A percentile compares a stretch with the other conserved stretches of the same genome.
These are phyloP conservation scores for Cladobotryum protrusum DNA, from an alignment of 2,329 filamentous ascomycete genomes.

Conservation along the genomic window DNA sequence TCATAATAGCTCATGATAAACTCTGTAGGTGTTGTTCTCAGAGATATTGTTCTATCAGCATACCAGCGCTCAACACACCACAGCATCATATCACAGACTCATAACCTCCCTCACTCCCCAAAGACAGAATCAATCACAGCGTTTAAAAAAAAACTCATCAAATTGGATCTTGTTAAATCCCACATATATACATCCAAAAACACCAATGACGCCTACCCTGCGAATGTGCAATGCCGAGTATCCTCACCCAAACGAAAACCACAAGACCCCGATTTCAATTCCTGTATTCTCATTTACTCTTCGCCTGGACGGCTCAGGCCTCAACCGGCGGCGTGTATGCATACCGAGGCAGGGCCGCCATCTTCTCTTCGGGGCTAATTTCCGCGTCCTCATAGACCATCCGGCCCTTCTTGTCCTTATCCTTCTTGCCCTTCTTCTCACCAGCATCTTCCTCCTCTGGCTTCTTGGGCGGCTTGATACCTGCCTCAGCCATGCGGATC, in stretches of 20 bases:
- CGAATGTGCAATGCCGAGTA: slow-evolving; percentile 2
- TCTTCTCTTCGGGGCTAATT: slow-evolving; percentile 81
- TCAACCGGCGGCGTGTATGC: slow-evolving; percentile 41
- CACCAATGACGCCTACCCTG: slow-evolving; percentile 11
- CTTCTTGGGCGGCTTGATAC: slow-evolving; percentile 42
- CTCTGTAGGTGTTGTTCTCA: too few species aligned
- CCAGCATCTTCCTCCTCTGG: slow-evolving; percentile 36
- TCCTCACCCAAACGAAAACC: not conserved
- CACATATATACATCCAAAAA: slow-evolving; percentile 1
- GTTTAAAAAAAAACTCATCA: not conserved
- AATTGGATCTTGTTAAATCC: not conserved
- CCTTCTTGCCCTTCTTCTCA: slow-evolving; percentile 63
- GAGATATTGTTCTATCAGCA: too few species aligned
- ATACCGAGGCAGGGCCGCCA: slow-evolving; percentile 73
- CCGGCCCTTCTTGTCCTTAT: slow-evolving; percentile 59
- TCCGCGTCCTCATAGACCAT: slow-evolving; percentile 80
- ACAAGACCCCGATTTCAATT: not conserved
- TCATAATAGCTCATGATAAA: too few species aligned
- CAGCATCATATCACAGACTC: too few species aligned
- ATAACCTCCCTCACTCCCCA: too few species aligned
- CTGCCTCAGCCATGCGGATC: slow-evolving; percentile 58
- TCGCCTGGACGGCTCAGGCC: slow-evolving; percentile 4
- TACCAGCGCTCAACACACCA: too few species aligned
- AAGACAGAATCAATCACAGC: too few species aligned
- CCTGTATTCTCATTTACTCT: not conserved